Percentiles rank a stretch among this genome's conserved stretches.
Conservation (phyloP, 352 stramenopile genomes). For the Pythium utonaiense region DNA sequence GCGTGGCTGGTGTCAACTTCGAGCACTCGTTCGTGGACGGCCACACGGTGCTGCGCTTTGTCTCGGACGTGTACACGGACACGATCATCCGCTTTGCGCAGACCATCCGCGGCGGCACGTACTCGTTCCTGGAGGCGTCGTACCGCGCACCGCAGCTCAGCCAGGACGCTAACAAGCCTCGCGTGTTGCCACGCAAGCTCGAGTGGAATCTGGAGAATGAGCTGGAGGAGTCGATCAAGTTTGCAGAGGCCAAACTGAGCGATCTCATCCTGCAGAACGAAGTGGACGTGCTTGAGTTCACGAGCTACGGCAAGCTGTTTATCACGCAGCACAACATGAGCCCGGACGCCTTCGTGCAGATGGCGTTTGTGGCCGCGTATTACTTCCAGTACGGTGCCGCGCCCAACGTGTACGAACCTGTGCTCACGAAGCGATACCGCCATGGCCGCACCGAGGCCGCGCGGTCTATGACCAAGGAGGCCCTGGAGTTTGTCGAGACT, state of each 20-base stretch:
- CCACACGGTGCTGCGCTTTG: conserved; percentile 92
- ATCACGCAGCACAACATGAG: conserved; percentile 91
- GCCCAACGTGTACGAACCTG: conserved; percentile 93
- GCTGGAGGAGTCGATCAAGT: conserved; percentile 89
- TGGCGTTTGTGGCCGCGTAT: conserved; percentile 93
- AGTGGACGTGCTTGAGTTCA: conserved; percentile 94
- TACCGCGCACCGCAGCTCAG: conserved; percentile 66
- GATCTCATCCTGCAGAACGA: conserved; percentile 94
- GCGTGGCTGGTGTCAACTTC: conserved; percentile 95
- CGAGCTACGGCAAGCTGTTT: conserved; percentile 86
- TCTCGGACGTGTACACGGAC: conserved; percentile 90
- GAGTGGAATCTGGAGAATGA: conserved; percentile 83
- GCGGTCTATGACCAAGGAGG: conserved; percentile 88
- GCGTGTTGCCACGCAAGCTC: conserved; percentile 87
- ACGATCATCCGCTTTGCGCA: conserved; percentile 92
- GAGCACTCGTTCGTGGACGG: conserved; percentile 97
- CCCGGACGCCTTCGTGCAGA: conserved; percentile 95
- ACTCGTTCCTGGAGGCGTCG: conserved; percentile 70
- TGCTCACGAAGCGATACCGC: conserved; percentile 94
- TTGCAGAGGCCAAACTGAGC: conserved; percentile 90
- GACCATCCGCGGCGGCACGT: conserved; percentile 86
- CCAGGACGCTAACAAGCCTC: conserved; percentile 35
- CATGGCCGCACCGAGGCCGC: conserved; percentile 95
- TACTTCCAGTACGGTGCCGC: conserved; percentile 90
- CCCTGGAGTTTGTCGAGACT: conserved; percentile 84